phyloP scores from a whole-genome alignment of 192 early-diverging fungal genomes.

The Phlyctochytrium bullatum region DNA sequence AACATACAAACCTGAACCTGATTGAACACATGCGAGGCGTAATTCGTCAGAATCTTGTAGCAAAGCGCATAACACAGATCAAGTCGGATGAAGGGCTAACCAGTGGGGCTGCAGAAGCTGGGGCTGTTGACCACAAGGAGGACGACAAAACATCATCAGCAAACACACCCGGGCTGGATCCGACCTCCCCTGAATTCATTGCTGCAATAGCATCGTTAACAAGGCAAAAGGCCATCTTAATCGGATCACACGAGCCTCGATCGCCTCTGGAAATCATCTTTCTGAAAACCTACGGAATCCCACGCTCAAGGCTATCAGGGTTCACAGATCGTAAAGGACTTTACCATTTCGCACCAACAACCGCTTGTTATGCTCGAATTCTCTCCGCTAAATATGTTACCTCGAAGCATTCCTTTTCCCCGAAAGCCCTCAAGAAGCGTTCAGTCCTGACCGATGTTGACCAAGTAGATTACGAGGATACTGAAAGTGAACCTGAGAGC shows the following conservation, averaged over 20 bases:
- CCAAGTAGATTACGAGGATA: too few relatives aligned
- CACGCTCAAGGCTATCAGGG: not conserved
- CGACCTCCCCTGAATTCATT: not conserved
- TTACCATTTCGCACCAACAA: not conserved
- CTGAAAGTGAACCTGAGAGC: not conserved
- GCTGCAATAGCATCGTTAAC: not conserved
- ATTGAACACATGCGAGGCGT: not conserved
- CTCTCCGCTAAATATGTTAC: not conserved
- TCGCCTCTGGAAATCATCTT: not conserved
- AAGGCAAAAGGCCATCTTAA: not conserved
- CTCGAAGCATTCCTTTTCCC: not conserved
- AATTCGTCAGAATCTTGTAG: not conserved
- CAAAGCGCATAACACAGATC: not conserved
- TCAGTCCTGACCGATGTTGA: too few relatives aligned
- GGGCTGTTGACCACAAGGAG: not conserved
- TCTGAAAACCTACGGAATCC: not conserved
- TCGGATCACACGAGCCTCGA: not conserved
- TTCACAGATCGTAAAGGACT: not conserved
- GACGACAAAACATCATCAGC: not conserved
- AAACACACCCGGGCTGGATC: too few relatives aligned
- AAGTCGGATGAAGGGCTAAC: not conserved
- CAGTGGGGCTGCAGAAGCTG: too few relatives aligned
- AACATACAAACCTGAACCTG: not conserved
- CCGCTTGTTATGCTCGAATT: not conserved
- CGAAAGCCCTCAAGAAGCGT: not conserved